Evolutionary conservation across 1,139 yeast species (phyloP).

Genomic region (Protomyces pachydermus): DNA sequence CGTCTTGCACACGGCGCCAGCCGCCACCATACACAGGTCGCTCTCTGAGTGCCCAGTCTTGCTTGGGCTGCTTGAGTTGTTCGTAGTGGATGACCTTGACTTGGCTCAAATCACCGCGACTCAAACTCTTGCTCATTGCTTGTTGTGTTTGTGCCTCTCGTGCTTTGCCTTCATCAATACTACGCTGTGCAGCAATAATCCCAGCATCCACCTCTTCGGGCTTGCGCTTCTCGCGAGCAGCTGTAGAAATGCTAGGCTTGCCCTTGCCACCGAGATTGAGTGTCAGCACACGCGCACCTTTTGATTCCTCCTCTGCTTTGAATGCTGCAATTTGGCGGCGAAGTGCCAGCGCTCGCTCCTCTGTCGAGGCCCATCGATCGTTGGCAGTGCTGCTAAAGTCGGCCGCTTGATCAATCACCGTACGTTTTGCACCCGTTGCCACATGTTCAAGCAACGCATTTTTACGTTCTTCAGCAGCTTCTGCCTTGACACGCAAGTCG

Average conservation of each 20-base stretch:
- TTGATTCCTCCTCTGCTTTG: constrained; percentile 23
- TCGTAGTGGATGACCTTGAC: constrained; percentile 5
- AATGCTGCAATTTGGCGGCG: constrained; percentile 75
- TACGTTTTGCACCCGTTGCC: constrained; percentile 80
- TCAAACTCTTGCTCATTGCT: constrained; percentile 6
- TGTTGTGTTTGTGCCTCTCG: constrained; percentile 5
- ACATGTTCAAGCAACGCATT: constrained; percentile 62
- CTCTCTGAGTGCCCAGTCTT: neutral
- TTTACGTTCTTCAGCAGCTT: constrained; percentile 29
- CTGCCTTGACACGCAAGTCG: constrained; percentile 41
- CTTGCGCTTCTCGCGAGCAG: constrained; percentile 4
- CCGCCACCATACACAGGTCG: constrained; percentile 16
- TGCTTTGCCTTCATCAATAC: constrained; percentile 10
- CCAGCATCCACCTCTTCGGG: constrained; percentile 22
- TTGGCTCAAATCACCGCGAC: constrained; percentile 6
- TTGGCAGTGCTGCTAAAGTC: constrained; percentile 62
- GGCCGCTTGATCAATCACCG: constrained; percentile 90
- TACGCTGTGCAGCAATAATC: constrained; percentile 3
- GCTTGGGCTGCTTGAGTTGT: neutral
- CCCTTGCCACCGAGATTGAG: constrained; percentile 26
- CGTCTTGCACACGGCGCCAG: constrained; percentile 24
- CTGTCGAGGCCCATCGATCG: constrained; percentile 77
- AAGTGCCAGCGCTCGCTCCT: constrained; percentile 75
- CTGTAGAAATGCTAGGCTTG: constrained; percentile 14
- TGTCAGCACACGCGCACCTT: constrained; percentile 25